Percentiles rank a stretch among this genome's conserved stretches.
Conservation (phyloP, 2,329 filamentous ascomycete genomes). For the Chaetomium sp. region DNA sequence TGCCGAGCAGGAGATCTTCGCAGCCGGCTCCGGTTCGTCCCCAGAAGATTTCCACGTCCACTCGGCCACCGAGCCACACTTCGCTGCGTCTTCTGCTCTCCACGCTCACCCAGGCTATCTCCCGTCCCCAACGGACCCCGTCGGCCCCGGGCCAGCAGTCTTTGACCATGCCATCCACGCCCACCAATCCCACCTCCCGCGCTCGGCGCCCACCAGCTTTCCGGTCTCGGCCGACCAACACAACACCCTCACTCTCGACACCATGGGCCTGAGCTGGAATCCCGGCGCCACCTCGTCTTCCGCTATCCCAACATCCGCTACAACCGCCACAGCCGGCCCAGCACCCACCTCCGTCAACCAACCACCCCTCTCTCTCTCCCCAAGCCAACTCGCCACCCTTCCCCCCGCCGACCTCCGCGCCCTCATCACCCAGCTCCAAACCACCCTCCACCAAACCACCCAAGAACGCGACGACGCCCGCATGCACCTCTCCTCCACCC, state of each 20-base stretch:
- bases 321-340: neutral
- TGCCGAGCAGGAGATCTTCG: conserved; percentile 3
- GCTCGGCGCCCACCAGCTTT: conserved; percentile 5
- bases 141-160: neutral
- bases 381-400: neutral
- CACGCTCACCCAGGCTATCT: neutral
- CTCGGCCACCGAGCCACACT: conserved; percentile 13
- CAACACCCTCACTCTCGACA: conserved; percentile 1
- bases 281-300: neutral
- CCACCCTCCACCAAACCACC: conserved; percentile 5
- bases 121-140: conserved; percentile 3
- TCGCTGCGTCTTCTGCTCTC: neutral
- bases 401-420: neutral
- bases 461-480: conserved; percentile 18
- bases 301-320: neutral
- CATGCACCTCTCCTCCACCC: conserved; percentile 16
- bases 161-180: conserved; percentile 2
- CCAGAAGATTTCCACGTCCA: conserved; percentile 14
- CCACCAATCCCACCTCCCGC: neutral
- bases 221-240: neutral
- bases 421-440: conserved; percentile 1
- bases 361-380: neutral
- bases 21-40: conserved; percentile 1
- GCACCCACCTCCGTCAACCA: neutral
- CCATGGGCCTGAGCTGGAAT: conserved; percentile 9